Base-by-base conservation (phyloP, 108 stramenopile species). In the Nannochloropsis granulata region DNA sequence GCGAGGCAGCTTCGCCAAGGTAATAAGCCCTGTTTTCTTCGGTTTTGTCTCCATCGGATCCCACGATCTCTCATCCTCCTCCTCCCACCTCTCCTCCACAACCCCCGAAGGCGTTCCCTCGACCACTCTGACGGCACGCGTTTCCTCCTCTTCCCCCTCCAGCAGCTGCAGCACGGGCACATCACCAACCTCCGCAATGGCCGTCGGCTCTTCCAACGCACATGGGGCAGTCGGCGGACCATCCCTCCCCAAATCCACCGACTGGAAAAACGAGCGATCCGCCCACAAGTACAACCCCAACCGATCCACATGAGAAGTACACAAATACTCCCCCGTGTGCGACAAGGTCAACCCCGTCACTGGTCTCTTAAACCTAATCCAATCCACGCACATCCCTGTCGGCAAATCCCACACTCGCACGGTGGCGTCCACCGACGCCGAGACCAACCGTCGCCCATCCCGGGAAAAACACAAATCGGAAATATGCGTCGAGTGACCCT, bases 251-350 rank as follows among this genome's bases (percentile, higher is more conserved):
- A 79, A n/a, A 19, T 82, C 44, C 14, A 88, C 82, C 42, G 43
- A 12, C 25, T 13, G 56, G 86, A 84, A 90, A 78, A 78, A 86
- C 44, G 90, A 82, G 24, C 79, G 93, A 90, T 97, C 96, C 79
- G 95, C 94, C 96, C 96, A 99, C 12, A 99, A 85, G 84, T 92
- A 92, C 78, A 99, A 92, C 34, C 96, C 97, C 23, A 94, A 84
- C 79, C 86, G 91, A 43, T 92, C 95, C 8, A 84, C 85, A 89
- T 97, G 97, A 43, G 93, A 91, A 43, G 98, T 98, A 79, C 94
- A 94, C 42, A 99, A 86, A 87, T 94, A 97, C 91, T 99, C 98
- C n/a, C 97, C 97, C 12, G 96, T 96, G 13, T 96, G 95, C 56
- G 94, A 94, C 24, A 96, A 86, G 7, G 94, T 91, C 78, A 99